Conservation (phyloP, 306 rosid species). For the Prunus kanzakura region DNA sequence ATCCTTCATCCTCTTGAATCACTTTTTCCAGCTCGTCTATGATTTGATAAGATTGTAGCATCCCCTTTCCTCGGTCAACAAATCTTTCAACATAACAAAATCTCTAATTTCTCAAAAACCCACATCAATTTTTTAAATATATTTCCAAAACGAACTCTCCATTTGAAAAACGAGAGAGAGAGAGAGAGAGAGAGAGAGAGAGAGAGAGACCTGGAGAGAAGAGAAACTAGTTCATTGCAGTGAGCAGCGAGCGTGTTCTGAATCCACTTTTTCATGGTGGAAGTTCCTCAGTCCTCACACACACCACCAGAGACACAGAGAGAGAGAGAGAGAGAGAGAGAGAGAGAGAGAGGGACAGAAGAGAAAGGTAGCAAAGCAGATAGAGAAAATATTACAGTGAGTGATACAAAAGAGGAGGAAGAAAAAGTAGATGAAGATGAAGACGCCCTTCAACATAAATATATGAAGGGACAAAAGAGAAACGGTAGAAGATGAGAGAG, state of each 20-base stretch:
- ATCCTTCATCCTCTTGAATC: conserved; percentile 29
- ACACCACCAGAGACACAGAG: too few species aligned
- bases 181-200: too few species aligned
- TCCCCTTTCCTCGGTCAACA: conserved; percentile 44
- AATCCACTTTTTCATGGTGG: conserved; percentile 30
- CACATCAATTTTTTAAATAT: neutral
- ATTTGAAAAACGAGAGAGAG: neutral
- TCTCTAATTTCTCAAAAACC: neutral
- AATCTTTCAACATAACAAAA: conserved; percentile 28
- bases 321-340: too few species aligned
- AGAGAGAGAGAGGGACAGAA: too few species aligned
- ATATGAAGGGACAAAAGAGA: too few species aligned
- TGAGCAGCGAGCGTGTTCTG: conserved; percentile 26
- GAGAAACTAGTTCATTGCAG: conserved; percentile 36
- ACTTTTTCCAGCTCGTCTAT: conserved; percentile 30
- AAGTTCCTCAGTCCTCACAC: neutral
- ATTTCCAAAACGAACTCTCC: neutral
- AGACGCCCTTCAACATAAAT: too few species aligned
- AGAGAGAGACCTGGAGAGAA: conserved; percentile 38
- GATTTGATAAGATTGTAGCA: conserved; percentile 42
- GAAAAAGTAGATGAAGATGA: too few species aligned
- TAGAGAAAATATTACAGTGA: too few species aligned
- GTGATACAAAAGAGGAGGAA: too few species aligned
- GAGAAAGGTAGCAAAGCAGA: too few species aligned
- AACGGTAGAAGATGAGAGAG: too few species aligned